Evolutionary conservation across 257 asterid genomes (phyloP), one percentile per base, ranked within the genome.

Genomic region (Penstemon barbatus): DNA sequence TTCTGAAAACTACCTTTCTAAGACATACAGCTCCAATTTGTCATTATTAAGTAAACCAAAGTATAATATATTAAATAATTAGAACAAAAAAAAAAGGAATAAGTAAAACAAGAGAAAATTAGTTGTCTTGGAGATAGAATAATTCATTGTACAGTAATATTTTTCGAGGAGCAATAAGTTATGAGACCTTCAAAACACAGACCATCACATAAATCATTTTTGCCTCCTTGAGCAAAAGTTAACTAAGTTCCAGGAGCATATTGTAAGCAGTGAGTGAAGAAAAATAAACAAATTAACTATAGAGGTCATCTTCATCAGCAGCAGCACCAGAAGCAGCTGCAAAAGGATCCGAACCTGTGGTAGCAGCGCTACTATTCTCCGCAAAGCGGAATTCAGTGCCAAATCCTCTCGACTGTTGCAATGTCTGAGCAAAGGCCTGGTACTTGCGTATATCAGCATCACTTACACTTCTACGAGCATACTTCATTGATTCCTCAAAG

Each of bases 401-500:
- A 25, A 25, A 25, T 25, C 33, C 33, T 25, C 33, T 25, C 2
- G 33, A 25, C 33, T 25, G 33, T 25, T 25, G 33, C 33, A 25
- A 25, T 25, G 33, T 25, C 33, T 25, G 33, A 25, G 33, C 33
- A 25, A 25, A 25, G 33, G 33, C 33, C 33, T 25, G 33, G 33
- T 25, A 25, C 33, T 25, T 25, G 33, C 33, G 33, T 1, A 25
- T 25, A 25, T 25, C 33, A 25, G 33, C 33, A 25, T 25, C 33
- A 25, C 33, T 25, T 25, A 25, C 33, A 25, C 33, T 25, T 25
- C 33, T 25, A 25, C 33, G 33, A 25, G 33, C 33, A 25, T 25
- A 25, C 2, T 25, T 25, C 33, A 25, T 25, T 3, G 96, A 89
- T 71, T 89, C 96, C 86, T 89, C 95, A 61, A 89, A 87, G 57